Evolutionary conservation across 2,329 filamentous ascomycete species (phyloP), one percentile per base, ranked within the genome.

Genomic region (Trichoderma arundinaceum): DNA sequence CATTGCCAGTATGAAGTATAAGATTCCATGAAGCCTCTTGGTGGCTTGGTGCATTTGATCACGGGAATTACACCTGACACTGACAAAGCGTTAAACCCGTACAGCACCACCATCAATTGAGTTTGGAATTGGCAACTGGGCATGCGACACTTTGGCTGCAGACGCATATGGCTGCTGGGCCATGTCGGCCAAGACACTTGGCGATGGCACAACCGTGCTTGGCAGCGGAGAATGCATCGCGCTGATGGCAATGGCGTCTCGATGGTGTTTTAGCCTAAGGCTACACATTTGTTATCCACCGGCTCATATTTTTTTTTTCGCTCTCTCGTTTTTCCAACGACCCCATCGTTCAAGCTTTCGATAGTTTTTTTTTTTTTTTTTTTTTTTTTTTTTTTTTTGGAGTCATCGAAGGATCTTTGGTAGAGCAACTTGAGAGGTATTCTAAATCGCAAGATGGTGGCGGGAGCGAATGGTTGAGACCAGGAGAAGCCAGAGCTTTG

Each of bases 111-210:
- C 9, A 41, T 32, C 15, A 17, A 32, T 22, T 15, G 9, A 13
- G 13, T n/a, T 1, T 43, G 38, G 38, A 52, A 32, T 44, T 15
- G 38, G 48, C 38, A 43, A 61, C 43, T 19, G 38, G n/a, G 48
- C 48, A 61, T 61, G 58, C 58, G 58, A 52, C 58, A 43, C n/a
- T 33, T 9, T 41, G 53, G 58, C 38, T 33, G n/a, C 15, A 38
- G 33, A 53, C n/a, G 15, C 4, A 19, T 38, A 38, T 17, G 35
- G 28, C 28, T 13, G 28, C 22, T 22, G 48, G 10, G n/a, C n/a
- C 7, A 61, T 15, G 46, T 33, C 28, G 38, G 58, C 38, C 58
- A 52, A 52, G 58, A 43, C n/a, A 60, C 57, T 60, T 60, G 57
- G 57, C 57, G 57, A 60, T 60, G 57, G 28, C 33, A 46, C 13